These are phyloP conservation scores for Colletotrichum falcatum DNA, from an alignment of 2,329 filamentous ascomycete species.

Conservation along the genomic window DNA sequence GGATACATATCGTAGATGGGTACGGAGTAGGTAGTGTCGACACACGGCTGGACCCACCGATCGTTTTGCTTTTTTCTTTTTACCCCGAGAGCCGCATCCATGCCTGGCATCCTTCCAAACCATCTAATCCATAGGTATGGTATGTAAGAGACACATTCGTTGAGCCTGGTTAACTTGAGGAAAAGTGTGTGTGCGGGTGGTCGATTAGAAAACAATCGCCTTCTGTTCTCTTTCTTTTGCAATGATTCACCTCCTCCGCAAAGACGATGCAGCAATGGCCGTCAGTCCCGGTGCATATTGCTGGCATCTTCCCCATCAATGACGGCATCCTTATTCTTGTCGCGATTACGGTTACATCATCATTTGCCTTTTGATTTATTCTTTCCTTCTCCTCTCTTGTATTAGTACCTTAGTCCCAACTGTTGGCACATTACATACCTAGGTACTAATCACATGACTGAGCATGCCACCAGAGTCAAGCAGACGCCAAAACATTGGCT, in stretches of 20 bases:
- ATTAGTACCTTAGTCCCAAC: neutral
- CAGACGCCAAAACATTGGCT: neutral
- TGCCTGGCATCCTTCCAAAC: neutral
- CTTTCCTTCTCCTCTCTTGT: neutral
- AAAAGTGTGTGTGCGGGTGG: neutral
- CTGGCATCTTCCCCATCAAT: neutral
- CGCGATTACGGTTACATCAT: neutral
- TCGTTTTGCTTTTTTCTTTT: neutral
- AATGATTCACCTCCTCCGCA: too few species aligned
- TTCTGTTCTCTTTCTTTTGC: neutral
- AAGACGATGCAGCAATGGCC: neutral
- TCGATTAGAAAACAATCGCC: conserved; percentile 12
- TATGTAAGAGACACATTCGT: neutral
- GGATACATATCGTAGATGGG: too few species aligned
- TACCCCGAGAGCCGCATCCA: neutral
- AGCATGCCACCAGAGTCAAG: neutral
- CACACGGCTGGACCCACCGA: neutral
- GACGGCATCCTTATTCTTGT: neutral
- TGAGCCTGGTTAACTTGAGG: neutral
- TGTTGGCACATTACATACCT: neutral
- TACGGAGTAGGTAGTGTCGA: too few species aligned
- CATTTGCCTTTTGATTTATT: neutral
- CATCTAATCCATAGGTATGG: too few species aligned
- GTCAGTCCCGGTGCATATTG: neutral
- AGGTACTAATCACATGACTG: too few species aligned